Evolutionary conservation across 169 alveolate genomes (phyloP), one percentile per base, ranked within the genome.

Genomic region (Theileria sp.): DNA sequence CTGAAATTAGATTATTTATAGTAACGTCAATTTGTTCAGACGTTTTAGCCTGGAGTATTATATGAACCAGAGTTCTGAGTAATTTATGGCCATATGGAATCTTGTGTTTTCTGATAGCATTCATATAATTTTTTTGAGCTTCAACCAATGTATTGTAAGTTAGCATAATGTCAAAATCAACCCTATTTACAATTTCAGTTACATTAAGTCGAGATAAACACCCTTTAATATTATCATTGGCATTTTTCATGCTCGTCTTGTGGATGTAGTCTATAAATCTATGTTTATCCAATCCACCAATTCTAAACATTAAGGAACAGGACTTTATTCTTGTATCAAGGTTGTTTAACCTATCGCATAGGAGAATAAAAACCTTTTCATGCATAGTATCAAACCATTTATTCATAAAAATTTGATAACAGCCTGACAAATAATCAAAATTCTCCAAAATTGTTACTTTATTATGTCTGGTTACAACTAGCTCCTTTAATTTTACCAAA

Each of bases 401-500:
- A 32, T 60, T 50, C 25, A 76, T 68, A 32, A 56, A 28, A 66
- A 82, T 6, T 73, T 82, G 88, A 34, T 49, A n/a, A 44, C 75
- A 70, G 28, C 23, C 26, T 17, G 75, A 38, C 19, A 82, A 32
- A 12, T 38, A 44, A 4, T 82, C 86, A 49, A 82, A 8, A 23
- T 82, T 44, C 79, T 82, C 88, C 68, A 82, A 38, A 17, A 82
- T 26, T 19, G 86, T 75, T 19, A 78, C 72, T 36, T 82, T 73
- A 74, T 84, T 82, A 32, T 82, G 75, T 79, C 75, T 82, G 61
- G 66, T 76, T 21, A 64, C 19, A 44, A 82, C 21, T 8, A 82
- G 36, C 32, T 82, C 86, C 26, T 19, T 65, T 32, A 80, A 30
- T 21, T 73, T 68, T 5, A 49, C 75, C n/a, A 30, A 5, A 15